Conservation (phyloP, 164 flowering plant genomes). For the Tetrastigma voinierianum region DNA sequence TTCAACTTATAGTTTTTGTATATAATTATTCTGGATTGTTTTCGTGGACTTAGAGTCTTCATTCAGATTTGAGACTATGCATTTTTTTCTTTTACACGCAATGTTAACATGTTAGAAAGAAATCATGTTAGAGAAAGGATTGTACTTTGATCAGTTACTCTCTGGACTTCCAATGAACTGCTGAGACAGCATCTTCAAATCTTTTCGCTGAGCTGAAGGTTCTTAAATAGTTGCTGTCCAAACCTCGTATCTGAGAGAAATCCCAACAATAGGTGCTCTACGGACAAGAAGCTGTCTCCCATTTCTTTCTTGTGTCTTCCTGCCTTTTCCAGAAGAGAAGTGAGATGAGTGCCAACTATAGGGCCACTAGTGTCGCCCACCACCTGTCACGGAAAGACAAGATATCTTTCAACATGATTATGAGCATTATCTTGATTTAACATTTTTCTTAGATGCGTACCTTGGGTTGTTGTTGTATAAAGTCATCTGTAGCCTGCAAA, state of each 20-base stretch:
- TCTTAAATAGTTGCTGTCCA: slow-evolving; percentile 74
- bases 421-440: too few species aligned
- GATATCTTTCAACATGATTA: too few species aligned
- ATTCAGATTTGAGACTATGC: neutral
- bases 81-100: neutral
- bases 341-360: slow-evolving; percentile 59
- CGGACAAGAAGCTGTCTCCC: slow-evolving; percentile 84
- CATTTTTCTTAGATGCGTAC: slow-evolving; percentile 25
- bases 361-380: slow-evolving; percentile 84
- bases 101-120: neutral
- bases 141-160: slow-evolving; percentile 93
- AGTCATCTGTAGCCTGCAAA: slow-evolving; percentile 78
- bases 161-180: slow-evolving; percentile 86
- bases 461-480: slow-evolving; percentile 81
- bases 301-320: slow-evolving; percentile 67
- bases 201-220: slow-evolving; percentile 70
- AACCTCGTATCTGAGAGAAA: slow-evolving; percentile 76
- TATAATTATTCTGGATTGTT: too few species aligned
- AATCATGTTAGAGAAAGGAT: neutral
- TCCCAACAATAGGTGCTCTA: slow-evolving; percentile 85
- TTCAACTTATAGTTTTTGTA: too few species aligned
- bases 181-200: slow-evolving; percentile 77
- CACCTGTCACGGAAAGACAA: slow-evolving; percentile 43
- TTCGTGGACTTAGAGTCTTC: too few species aligned
- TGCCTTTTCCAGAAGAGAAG: slow-evolving; percentile 63